Evolutionary conservation across 1,284 basidiomycete species (phyloP), one percentile per base, ranked within the genome.

Genomic region (Rhodotorula sp.): DNA sequence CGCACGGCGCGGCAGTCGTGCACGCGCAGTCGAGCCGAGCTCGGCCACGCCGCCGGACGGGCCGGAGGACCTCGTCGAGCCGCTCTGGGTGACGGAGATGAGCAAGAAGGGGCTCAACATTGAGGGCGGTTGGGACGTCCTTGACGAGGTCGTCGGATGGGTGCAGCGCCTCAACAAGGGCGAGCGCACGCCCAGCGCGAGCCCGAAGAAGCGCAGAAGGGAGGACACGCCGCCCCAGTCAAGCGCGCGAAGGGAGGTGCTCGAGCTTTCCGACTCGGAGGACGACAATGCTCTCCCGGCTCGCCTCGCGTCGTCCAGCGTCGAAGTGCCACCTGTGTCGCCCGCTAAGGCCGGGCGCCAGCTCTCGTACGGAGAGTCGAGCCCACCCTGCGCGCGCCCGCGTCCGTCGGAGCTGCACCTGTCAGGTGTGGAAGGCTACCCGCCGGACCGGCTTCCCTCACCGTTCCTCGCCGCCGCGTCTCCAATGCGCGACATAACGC

Each of bases 21-120:
- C 41, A 27, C 17, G 51, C n/a, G 4, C 37, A 0, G 46, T 61
- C 60, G 48, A 48, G n/a, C 46, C 37, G 41, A 71, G 65, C 36
- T 64, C 64, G 36, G 29, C 56, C 1, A 44, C 21, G 2, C 44
- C 22, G 44, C 34, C 29, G 7, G 60, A 51, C 13, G 60, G 44
- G 2, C 48, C 13, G 12, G 67, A 65, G 53, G 66, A 46, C 32
- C 59, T 60, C 50, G 41, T 32, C 51, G 61, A 46, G 71, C 64
- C 41, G 37, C 29, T 46, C n/a, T 34, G 61, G 39, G 59, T 70
- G 22, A 21, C 21, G 17, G 66, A 68, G 29, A 48, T 66, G 50
- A 37, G 9, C 29, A n/a, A 29, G 34, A 61, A 48, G 60, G 61
- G 72, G 36, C 34, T 75, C 61, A 68, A 74, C 65, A 29, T 68